Conservation (phyloP, 2,329 filamentous ascomycete genomes). For the Cryphonectria radicalis region DNA sequence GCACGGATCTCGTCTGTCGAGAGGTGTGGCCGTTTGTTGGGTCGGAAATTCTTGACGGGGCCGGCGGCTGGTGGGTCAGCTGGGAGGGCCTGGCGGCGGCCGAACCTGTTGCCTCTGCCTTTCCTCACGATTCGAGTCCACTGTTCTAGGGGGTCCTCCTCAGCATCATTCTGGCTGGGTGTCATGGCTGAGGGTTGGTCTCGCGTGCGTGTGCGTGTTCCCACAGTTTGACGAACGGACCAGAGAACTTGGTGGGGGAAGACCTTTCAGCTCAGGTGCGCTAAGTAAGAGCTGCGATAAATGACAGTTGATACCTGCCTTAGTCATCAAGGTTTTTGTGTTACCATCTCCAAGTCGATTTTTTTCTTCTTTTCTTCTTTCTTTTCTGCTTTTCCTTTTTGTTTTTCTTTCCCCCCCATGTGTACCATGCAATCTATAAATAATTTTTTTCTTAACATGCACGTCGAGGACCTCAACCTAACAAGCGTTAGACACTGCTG, state of each 20-base stretch:
- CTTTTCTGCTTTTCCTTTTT: too few species aligned
- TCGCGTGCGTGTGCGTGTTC: background rate
- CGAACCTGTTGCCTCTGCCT: conserved; percentile 20
- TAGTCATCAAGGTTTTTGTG: background rate
- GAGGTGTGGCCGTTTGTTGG: conserved; percentile 21
- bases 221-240: background rate
- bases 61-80: conserved; percentile 12
- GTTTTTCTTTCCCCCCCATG: background rate
- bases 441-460: background rate
- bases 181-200: background rate
- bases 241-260: background rate
- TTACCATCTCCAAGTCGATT: background rate
- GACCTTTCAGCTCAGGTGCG: background rate
- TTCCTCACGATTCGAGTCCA: conserved; percentile 28
- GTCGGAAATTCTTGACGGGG: conserved; percentile 23
- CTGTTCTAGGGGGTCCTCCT: background rate
- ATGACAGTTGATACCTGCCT: background rate
- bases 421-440: background rate
- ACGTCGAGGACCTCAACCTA: background rate
- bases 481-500: background rate
- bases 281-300: background rate
- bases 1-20: conserved; percentile 26
- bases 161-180: background rate
- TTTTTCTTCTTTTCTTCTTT: too few species aligned
- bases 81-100: conserved; percentile 9